Evolutionary conservation across 768 basidiomycete species (phyloP).

Genomic region (Tulasnella sp.): DNA sequence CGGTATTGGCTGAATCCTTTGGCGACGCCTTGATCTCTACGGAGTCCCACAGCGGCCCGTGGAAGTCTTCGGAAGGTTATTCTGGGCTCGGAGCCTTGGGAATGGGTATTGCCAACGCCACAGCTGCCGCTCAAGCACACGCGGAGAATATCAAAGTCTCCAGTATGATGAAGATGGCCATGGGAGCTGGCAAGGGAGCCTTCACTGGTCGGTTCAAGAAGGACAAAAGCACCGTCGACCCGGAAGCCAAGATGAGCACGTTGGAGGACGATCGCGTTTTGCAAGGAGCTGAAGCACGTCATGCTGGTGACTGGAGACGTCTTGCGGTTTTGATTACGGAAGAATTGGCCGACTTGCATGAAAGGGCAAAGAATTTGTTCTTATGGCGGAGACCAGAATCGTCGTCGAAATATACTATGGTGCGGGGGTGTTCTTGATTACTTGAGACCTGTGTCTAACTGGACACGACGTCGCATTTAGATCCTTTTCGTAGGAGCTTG

Average conservation of each 20-base stretch:
- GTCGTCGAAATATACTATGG: slow-evolving; percentile 44
- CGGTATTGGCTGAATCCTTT: slow-evolving; percentile 45
- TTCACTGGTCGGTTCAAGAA: slow-evolving; percentile 8
- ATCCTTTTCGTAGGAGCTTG: slow-evolving; percentile 36
- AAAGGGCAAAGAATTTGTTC: slow-evolving; percentile 58
- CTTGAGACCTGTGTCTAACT: slow-evolving; percentile 10
- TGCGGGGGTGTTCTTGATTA: slow-evolving; percentile 28
- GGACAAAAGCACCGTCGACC: slow-evolving; percentile 16
- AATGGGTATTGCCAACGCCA: not conserved
- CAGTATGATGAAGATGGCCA: not conserved
- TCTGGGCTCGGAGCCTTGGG: not conserved
- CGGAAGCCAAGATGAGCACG: slow-evolving; percentile 31
- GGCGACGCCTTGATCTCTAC: slow-evolving; percentile 39
- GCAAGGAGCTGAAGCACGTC: slow-evolving; percentile 29
- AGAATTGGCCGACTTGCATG: slow-evolving; percentile 52
- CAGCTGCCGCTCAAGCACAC: not conserved
- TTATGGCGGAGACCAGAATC: slow-evolving; percentile 54
- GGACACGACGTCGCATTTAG: slow-evolving; percentile 27
- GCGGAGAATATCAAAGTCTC: not conserved
- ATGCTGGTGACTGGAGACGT: slow-evolving; percentile 38
- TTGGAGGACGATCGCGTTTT: slow-evolving; percentile 27
- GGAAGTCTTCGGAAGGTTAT: not conserved
- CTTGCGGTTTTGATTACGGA: slow-evolving; percentile 35
- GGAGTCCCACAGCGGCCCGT: slow-evolving; percentile 31
- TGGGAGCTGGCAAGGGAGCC: not conserved